phyloP scores from a whole-genome alignment of 2,329 filamentous ascomycete genomes.

The Chlorencoelia australis region DNA sequence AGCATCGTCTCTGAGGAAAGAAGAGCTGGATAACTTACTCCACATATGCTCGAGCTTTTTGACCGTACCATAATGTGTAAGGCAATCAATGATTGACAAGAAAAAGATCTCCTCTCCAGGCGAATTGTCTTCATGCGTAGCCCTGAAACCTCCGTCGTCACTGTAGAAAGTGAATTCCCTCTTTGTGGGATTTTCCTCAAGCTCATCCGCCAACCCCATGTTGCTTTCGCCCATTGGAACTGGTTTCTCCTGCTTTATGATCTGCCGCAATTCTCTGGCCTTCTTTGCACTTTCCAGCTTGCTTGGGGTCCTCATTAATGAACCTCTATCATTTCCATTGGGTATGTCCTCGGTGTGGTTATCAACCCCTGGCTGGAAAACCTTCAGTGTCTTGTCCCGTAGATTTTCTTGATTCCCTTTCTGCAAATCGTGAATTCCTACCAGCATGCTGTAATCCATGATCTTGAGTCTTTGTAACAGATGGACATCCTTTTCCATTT shows the following conservation, averaged over 20 bases:
- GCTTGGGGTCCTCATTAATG: conserved; percentile 81
- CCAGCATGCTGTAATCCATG: conserved; percentile 95
- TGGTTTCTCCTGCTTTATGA: conserved; percentile 85
- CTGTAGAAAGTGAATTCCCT: conserved; percentile 75
- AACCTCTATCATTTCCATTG: conserved; percentile 31
- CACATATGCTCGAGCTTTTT: conserved; percentile 96
- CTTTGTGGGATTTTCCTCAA: conserved; percentile 64
- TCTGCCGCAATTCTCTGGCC: conserved; percentile 80
- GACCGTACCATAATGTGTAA: conserved; percentile 90
- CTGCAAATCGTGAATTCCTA: conserved; percentile 85
- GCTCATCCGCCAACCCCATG: conserved; percentile 82
- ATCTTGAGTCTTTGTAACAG: conserved; percentile 83
- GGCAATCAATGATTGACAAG: conserved; percentile 93
- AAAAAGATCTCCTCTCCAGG: conserved; percentile 94
- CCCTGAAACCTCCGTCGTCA: conserved; percentile 86
- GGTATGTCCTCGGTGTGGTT: conserved; percentile 43
- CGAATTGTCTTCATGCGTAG: conserved; percentile 80
- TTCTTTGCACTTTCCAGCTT: conserved; percentile 88
- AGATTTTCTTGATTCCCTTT: conserved; percentile 94
- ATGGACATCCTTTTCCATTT: conserved; percentile 78
- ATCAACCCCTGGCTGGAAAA: conserved; percentile 84
- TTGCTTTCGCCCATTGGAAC: conserved; percentile 80
- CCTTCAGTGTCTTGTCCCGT: conserved; percentile 77
- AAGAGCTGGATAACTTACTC: conserved; percentile 35
- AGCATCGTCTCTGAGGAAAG: conserved; percentile 7